Base-by-base conservation (phyloP, 306 rosid species). In the Casuarina cunninghamiana region DNA sequence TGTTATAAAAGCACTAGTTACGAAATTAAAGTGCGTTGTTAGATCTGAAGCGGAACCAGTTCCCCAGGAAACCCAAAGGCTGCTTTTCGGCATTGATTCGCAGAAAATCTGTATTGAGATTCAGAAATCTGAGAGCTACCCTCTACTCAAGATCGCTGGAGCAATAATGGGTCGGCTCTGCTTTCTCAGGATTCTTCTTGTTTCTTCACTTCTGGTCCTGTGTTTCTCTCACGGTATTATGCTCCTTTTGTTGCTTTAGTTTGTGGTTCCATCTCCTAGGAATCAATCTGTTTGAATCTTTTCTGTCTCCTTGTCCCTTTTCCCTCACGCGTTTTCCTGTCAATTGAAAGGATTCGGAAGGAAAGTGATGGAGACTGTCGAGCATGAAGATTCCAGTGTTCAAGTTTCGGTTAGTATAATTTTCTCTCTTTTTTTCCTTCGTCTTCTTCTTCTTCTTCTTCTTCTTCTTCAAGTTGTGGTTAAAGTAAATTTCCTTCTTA, bases 341-440 rank as follows among this genome's bases (percentile, higher is more conserved):
- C 11, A 37, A 73, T 78, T 81, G 76, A 21, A 71, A 93, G 98
- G 98, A 73, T 80, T 77, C 46, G 90, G 85, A 2, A 78, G 88
- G 38, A 82, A 70, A 35, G 53, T 78, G 82, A 79, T 75, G 81
- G 86, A 79, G 81, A 81, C 66, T 17, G 19, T 44, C 41, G 81
- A 78, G 50, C 78, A 73, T 51, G 53, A 39, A 26, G 77, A 71
- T 35, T 78, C 80, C 50, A 5, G 77, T 2, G 71, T 73, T 26
- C 26, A 6, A 75, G 50, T 77, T 54, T 17, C 39, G 89, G 93
- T 83, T 62, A 39, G 74, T 71, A 49, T 21, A 42, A 8, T 5
- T 45, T 48, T 48, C n/a, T 6, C 49, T 16, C 5, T 53, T 5
- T 15, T 2, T 16, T 2, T 32, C 15, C 13, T 43, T 4, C 26